These are phyloP conservation scores for Sphagnum contortum DNA, from an alignment of 225 moss, liverwort and hornwort species.

Conservation along the genomic window DNA sequence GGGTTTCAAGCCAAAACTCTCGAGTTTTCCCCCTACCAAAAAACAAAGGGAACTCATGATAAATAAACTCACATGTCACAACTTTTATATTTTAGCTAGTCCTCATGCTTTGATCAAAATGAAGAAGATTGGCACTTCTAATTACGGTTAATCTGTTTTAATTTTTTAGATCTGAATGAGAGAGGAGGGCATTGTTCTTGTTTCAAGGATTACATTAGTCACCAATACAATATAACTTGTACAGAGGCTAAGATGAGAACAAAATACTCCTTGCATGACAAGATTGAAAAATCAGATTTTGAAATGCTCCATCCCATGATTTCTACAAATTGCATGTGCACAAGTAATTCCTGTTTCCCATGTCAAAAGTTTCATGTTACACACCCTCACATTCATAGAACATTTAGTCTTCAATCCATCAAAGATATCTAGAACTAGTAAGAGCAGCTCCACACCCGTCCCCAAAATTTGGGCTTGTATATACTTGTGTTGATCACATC, in stretches of 20 bases:
- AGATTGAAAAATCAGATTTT: neutral
- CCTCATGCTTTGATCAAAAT: too few species aligned
- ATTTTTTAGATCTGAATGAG: neutral
- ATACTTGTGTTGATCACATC: neutral
- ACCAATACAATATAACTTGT: neutral
- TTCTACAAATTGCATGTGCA: conserved; percentile 5
- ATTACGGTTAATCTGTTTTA: too few species aligned
- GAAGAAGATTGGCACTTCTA: too few species aligned
- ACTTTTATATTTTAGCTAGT: too few species aligned
- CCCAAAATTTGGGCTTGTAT: neutral
- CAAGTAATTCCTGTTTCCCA: conserved; percentile 7
- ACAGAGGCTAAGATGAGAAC: neutral
- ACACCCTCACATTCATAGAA: too few species aligned
- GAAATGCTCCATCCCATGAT: conserved; percentile 10
- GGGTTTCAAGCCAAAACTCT: too few species aligned
- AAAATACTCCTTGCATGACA: neutral
- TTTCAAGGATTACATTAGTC: neutral
- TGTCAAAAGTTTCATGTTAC: neutral
- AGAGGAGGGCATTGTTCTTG: neutral
- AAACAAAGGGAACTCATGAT: too few species aligned
- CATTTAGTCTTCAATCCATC: too few species aligned
- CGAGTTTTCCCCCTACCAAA: too few species aligned
- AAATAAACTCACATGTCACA: too few species aligned
- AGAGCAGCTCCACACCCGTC: neutral
- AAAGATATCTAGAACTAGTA: too few species aligned